A percentile compares a stretch with the other conserved stretches of the same genome.
Conservation (phyloP, 2,329 filamentous ascomycete species). For the Aspergillus sp. region DNA sequence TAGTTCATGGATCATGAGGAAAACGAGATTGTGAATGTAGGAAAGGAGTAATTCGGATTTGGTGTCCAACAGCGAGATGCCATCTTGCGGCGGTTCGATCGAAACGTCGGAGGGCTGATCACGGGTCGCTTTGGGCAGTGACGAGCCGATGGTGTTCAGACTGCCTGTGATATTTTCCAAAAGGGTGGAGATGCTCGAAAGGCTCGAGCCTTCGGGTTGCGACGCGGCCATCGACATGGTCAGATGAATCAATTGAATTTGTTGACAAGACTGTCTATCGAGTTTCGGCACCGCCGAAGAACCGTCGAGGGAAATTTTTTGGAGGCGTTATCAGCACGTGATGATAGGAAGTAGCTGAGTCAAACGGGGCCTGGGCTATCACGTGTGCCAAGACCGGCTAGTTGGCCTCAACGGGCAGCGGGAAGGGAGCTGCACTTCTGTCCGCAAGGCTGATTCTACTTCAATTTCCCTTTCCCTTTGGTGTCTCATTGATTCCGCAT, state of each 20-base stretch:
- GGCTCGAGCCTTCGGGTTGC: slow-evolving; percentile 19
- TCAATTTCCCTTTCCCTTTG: neutral
- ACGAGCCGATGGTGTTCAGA: slow-evolving; percentile 33
- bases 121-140: slow-evolving; percentile 33
- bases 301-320: slow-evolving; percentile 22
- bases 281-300: neutral
- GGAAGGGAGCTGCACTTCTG: neutral
- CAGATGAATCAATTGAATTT: neutral
- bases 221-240: slow-evolving; percentile 27
- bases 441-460: neutral
- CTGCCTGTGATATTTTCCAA: slow-evolving; percentile 37
- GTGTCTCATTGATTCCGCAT: neutral
- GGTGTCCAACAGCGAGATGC: slow-evolving; percentile 89
- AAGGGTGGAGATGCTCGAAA: slow-evolving; percentile 28
- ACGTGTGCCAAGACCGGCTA: slow-evolving; percentile 19
- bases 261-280: neutral
- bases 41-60: slow-evolving; percentile 98
- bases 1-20: slow-evolving; percentile 78
- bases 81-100: slow-evolving; percentile 73
- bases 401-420: slow-evolving; percentile 14
- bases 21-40: slow-evolving; percentile 91
- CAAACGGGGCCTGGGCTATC: neutral
- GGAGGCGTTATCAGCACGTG: slow-evolving; percentile 27
- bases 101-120: slow-evolving; percentile 59
- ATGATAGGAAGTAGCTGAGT: slow-evolving; percentile 5